Evolutionary conservation across 805 yeast genomes (phyloP), one percentile per base, ranked within the genome.

Genomic region (Millerago galiae): DNA sequence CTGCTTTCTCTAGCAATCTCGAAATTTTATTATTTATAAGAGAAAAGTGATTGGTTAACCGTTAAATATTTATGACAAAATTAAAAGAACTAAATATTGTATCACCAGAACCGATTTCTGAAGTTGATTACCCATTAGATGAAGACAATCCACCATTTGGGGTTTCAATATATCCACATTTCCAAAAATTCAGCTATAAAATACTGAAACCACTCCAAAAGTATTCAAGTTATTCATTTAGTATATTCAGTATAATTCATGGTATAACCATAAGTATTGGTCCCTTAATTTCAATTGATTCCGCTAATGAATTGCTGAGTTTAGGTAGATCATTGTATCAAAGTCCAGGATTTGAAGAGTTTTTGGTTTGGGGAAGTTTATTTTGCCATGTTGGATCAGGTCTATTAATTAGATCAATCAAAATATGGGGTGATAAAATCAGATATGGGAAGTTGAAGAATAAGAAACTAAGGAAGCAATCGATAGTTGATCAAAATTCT

Each of bases 251-350:
- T 1, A 70, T 75, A 1, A 59, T 83, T 9, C 93, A 84, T 56
- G 52, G 75, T 0, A 46, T 76, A 1, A 67, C 81, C 0, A 82
- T 79, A 5, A 63, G 75, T 0, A 49, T 75, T 2, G 67, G 74
- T 0, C 91, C 93, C 0, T 54, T 72, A 4, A 52, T 76, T 4
- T 71, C 76, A 8, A 43, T 61, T 1, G 67, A 58, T 0, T 42
- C 68, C 3, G 73, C 76, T 3, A 73, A 79, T 40, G 81, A 79
- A 40, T 49, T 77, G 27, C 65, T 84, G 39, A 74, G 79, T 48
- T 65, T 80, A 62, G 77, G 79, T 1, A 66, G 91, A 31, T 72
- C 77, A 14, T 51, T 84, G 0, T 84, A 83, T 56, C 84, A 79
- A 44, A 63, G 68, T 0, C 70, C 79, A 1, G 49, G 62, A 2